These are phyloP conservation scores for Hippophae gyantsensis DNA, from an alignment of 306 rosid genomes.

Conservation along the genomic window DNA sequence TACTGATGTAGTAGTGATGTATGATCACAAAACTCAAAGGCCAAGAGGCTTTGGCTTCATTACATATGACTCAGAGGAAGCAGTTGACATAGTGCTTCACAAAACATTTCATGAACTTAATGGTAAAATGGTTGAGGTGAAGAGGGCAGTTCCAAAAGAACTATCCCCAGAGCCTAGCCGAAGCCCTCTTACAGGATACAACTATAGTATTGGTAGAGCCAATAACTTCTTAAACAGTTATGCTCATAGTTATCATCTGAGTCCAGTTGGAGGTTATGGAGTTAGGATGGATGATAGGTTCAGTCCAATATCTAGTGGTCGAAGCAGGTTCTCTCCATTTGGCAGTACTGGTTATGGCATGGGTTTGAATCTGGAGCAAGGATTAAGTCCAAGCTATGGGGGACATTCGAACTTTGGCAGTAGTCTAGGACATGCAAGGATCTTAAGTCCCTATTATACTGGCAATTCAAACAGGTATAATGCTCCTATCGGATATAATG, in stretches of 20 bases:
- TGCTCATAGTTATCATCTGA: slow-evolving; percentile 72
- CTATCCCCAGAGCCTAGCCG: slow-evolving; percentile 67
- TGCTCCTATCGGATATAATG: slow-evolving; percentile 65
- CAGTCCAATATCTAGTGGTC: slow-evolving; percentile 56
- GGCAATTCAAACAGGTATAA: slow-evolving; percentile 60
- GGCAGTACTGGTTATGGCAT: slow-evolving; percentile 62
- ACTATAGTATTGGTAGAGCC: slow-evolving; percentile 57
- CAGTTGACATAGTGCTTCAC: slow-evolving; percentile 70
- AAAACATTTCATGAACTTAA: slow-evolving; percentile 85
- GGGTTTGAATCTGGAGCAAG: slow-evolving; percentile 71
- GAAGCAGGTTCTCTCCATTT: slow-evolving; percentile 69
- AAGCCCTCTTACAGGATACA: slow-evolving; percentile 65
- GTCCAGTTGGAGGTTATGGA: slow-evolving; percentile 78
- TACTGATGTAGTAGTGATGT: slow-evolving; percentile 91
- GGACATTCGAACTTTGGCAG: slow-evolving; percentile 55
- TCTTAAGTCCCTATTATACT: slow-evolving; percentile 52
- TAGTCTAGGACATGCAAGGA: slow-evolving; percentile 68
- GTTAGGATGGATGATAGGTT: slow-evolving; percentile 80
- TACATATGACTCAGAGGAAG: slow-evolving; percentile 87
- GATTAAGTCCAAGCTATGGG: slow-evolving; percentile 59
- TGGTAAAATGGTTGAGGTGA: slow-evolving; percentile 94
- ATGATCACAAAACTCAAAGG: slow-evolving; percentile 92
- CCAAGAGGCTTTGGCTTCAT: slow-evolving; percentile 97
- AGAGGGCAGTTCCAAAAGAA: slow-evolving; percentile 92
- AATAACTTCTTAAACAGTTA: slow-evolving; percentile 50